Evolutionary conservation across 1,284 basidiomycete genomes (phyloP).

Genomic region (Clitocybe nebularis): DNA sequence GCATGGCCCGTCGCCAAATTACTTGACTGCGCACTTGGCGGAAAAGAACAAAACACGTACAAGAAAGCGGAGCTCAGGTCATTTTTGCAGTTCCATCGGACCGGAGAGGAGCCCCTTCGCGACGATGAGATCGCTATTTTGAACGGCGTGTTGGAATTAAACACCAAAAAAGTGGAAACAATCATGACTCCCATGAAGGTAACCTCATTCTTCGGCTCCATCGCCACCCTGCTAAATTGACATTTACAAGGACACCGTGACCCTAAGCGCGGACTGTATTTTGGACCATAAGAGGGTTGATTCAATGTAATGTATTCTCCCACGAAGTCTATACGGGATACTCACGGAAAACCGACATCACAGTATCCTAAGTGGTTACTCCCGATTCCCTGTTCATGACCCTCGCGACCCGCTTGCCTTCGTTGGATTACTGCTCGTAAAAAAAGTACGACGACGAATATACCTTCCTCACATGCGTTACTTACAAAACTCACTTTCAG

Average conservation of each 20-base stretch:
- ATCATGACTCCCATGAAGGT: conserved; percentile 89
- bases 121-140: conserved; percentile 48
- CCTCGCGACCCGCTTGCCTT: conserved; percentile 75
- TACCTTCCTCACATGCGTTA: not conserved
- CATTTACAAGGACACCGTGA: conserved; percentile 72
- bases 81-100: conserved; percentile 89
- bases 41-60: conserved; percentile 72
- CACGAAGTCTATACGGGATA: no score
- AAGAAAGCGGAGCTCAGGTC: conserved; percentile 92
- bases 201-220: conserved; percentile 11
- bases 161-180: conserved; percentile 75
- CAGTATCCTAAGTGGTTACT: conserved; percentile 77
- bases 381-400: conserved; percentile 89
- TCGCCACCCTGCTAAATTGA: conserved; percentile 8
- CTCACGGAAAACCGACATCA: not conserved
- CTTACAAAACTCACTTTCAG: conserved; percentile 41
- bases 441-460: conserved; percentile 58
- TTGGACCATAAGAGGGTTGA: conserved; percentile 81
- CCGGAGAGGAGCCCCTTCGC: conserved; percentile 64
- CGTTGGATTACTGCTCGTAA: conserved; percentile 84
- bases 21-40: conserved; percentile 67
- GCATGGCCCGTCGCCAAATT: conserved; percentile 51
- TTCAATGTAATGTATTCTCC: conserved; percentile 63
- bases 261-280: conserved; percentile 72
- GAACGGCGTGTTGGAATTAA: conserved; percentile 79